Percentiles rank a stretch among this genome's conserved stretches.
Evolutionary conservation across 1,284 basidiomycete species (phyloP).

Genomic region (Ceratobasidium sp.): DNA sequence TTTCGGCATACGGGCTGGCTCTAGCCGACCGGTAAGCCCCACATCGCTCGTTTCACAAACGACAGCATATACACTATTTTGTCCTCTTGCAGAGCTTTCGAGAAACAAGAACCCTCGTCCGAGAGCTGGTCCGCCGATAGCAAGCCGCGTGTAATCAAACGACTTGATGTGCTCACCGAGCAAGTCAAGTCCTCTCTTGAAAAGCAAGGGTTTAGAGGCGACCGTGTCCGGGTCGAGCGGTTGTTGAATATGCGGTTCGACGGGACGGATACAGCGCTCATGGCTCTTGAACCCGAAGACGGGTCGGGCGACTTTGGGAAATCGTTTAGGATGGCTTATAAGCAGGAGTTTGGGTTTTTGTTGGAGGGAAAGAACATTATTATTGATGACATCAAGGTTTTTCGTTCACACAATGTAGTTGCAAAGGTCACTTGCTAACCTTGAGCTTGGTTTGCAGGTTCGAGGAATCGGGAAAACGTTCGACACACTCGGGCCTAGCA

Average conservation of each 20-base stretch:
- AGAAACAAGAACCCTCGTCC: conserved; percentile 88
- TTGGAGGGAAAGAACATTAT: conserved; percentile 81
- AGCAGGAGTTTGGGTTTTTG: conserved; percentile 91
- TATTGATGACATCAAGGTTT: conserved; percentile 92
- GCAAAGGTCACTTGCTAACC: not conserved
- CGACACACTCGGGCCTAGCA: conserved; percentile 80
- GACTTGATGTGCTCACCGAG: conserved; percentile 73
- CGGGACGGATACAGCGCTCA: conserved; percentile 90
- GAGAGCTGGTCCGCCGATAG: conserved; percentile 73
- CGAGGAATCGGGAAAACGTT: conserved; percentile 91
- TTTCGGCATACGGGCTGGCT: conserved; percentile 90
- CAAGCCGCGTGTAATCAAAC: conserved; percentile 63
- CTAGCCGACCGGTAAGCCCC: conserved; percentile 79
- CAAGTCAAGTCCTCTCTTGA: conserved; percentile 74
- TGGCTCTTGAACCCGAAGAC: conserved; percentile 73
- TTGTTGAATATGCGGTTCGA: conserved; percentile 94
- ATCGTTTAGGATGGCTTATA: conserved; percentile 82
- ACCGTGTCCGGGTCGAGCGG: conserved; percentile 77
- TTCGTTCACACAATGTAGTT: not conserved
- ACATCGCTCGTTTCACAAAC: not conserved
- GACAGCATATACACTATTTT: not conserved
- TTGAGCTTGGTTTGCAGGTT: conserved; percentile 54
- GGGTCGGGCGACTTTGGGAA: conserved; percentile 78
- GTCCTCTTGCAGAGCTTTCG: conserved; percentile 69
- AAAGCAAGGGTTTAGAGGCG: conserved; percentile 81